Base-by-base conservation (phyloP, 257 asterid species). In the Solanum chmielewskii region DNA sequence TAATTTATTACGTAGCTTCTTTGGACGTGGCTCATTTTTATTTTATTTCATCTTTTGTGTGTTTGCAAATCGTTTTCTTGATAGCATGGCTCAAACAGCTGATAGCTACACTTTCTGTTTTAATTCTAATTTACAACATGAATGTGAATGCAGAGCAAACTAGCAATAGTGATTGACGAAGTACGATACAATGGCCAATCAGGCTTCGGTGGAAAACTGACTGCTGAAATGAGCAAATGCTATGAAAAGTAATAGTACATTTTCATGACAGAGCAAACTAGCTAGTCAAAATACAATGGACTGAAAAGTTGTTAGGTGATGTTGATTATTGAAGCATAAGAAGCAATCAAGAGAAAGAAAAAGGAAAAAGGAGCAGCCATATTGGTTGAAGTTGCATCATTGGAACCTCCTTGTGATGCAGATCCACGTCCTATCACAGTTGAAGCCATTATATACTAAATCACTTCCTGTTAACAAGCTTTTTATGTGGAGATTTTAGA, bases 321-420 rank as follows among this genome's bases (percentile, higher is more conserved):
- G 62, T 44, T 42, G 84, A 85, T 60, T 11, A 77, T 85, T 45
- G 90, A 89, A 83, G 86, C 89, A 73, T 83, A 90, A 31, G 91
- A 87, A 84, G 84, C 88, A 23, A 90, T 85, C 25, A 84, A 66
- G 81, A 91, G 31, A 44, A 87, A 85, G 87, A 84, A 89, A 59
- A 89, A 86, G 71, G 88, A n/a, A 35, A 90, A 71, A 71, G 90
- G 90, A 18, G 86, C 89, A 8, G 90, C 89, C 62, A 86, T 2
- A 59, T 91, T 90, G 81, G 85, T 73, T 18, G 94, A 88, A 73
- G 89, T 83, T 70, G 91, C 92, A 64, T 87, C 89, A 2, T 83
- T 87, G 16, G 92, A 83, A 37, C 92, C 91, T 20, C 49, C 76
- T 21, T 88, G 69, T 15, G 92, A 70, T 62, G 93, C 81, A 2